Base-by-base conservation (phyloP, 78 protist species). In the Emiliania huxleyi region DNA sequence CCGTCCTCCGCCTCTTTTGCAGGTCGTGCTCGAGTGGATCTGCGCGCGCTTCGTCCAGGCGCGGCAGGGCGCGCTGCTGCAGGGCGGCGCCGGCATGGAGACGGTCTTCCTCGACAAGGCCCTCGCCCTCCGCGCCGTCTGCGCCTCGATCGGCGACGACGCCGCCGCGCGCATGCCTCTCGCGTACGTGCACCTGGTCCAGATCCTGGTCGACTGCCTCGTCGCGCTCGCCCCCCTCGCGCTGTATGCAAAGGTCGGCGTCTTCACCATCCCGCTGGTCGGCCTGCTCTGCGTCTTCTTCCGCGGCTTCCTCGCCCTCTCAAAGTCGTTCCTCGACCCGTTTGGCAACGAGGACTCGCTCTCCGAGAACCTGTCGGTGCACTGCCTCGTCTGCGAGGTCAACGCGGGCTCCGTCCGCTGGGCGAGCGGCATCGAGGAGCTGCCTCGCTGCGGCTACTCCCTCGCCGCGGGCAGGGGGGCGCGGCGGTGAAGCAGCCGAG, bases 1-100 rank as follows among this genome's bases (percentile, higher is more conserved):
- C n/a, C n/a, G n/a, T n/a, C n/a, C n/a, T n/a, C n/a, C n/a, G n/a
- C n/a, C n/a, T n/a, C n/a, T n/a, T n/a, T n/a, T n/a, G n/a, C n/a
- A n/a, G n/a, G n/a, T n/a, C 45, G 81, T 71, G 81, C 37, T 71
- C 33, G 43, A 71, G 81, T 71, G 81, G 81, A 71, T 71, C 37
- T 4, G 15, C 42, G 81, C 81, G 11, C 81, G 81, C 19, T 37
- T 37, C 42, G 42, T 71, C 45, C 18, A 29, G n/a, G 81, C 81
- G 81, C 81, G 81, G 43, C 42, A 18, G 40, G 42, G 18, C 40
- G 81, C 40, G 40, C 2, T 71, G 0, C 43, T 71, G 40, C 42
- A 18, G 33, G 81, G 81, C 42, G 42, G 42, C 81, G 42, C 19
- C 42, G 81, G 81, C 43, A 4, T 71, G 18, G 81, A 71, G 21